Conservation (phyloP, 106 monocot species). For the Dendrobium chrysotoxum region DNA sequence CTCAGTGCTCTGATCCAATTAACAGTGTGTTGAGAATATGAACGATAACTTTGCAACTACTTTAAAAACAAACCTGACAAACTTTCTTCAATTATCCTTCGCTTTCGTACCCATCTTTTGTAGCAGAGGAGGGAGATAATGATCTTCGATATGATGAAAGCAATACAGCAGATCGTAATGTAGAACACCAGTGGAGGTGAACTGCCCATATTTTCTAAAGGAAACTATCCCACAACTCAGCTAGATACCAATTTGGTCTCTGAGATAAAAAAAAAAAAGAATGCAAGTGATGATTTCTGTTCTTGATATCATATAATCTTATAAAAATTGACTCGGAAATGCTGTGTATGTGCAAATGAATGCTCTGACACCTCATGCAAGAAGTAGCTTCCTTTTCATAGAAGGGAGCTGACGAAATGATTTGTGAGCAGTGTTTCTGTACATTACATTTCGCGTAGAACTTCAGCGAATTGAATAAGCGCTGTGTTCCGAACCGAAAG, state of each 20-base stretch:
- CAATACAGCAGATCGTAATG: conserved; percentile 54
- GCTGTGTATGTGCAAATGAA: too few species aligned
- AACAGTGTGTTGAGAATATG: background rate
- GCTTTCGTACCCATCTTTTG: conserved; percentile 45
- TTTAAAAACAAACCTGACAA: conserved; percentile 37
- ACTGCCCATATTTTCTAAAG: conserved; percentile 4
- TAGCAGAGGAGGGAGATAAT: conserved; percentile 61
- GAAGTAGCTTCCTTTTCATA: too few species aligned
- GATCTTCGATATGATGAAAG: conserved; percentile 74
- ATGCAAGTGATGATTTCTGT: too few species aligned
- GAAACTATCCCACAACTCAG: background rate
- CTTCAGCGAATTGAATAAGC: too few species aligned
- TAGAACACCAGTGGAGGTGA: conserved; percentile 37
- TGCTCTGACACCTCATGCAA: too few species aligned
- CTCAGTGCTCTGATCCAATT: background rate
- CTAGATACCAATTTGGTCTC: background rate
- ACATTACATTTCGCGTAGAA: too few species aligned
- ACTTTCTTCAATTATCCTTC: conserved; percentile 43
- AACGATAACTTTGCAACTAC: background rate
- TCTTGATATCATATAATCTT: too few species aligned
- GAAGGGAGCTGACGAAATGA: too few species aligned
- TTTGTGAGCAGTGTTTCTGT: too few species aligned
- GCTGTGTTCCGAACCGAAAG: too few species aligned
- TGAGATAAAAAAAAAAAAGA: too few species aligned
- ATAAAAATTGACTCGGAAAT: too few species aligned